Conservation (phyloP, 495 filamentous ascomycete species). For the Xylaria castorea region DNA sequence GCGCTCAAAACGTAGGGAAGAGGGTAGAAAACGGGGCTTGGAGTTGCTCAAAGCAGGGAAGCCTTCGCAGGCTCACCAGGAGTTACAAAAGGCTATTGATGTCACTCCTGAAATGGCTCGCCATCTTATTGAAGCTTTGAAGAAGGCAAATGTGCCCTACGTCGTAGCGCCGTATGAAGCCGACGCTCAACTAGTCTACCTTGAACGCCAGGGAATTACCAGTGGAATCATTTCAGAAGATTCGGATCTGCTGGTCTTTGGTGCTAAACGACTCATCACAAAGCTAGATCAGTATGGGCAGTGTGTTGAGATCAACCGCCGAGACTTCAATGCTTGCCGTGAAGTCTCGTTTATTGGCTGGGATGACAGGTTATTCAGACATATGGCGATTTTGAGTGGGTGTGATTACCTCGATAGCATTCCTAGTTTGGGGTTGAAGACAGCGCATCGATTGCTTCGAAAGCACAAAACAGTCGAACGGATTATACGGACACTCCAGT, state of each 20-base stretch:
- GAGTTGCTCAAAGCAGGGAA: constrained; percentile 83
- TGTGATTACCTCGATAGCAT: constrained; percentile 94
- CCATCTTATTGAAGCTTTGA: constrained; percentile 89
- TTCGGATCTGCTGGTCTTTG: constrained; percentile 95
- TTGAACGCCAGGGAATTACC: constrained; percentile 84
- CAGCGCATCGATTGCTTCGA: constrained; percentile 85
- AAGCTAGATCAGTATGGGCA: constrained; percentile 95
- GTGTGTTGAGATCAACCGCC: constrained; percentile 87
- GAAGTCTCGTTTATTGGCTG: constrained; percentile 90
- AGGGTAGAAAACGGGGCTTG: constrained; percentile 74
- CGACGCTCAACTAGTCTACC: constrained; percentile 92
- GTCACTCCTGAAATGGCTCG: constrained; percentile 96
- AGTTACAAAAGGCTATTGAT: constrained; percentile 95
- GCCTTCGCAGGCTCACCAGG: constrained; percentile 77
- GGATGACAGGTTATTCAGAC: constrained; percentile 88
- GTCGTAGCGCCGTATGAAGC: constrained; percentile 98
- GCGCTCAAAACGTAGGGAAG: constrained; percentile 70
- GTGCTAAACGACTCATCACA: constrained; percentile 85
- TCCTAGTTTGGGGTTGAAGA: constrained; percentile 87
- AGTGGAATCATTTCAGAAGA: constrained; percentile 93
- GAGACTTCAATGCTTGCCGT: constrained; percentile 83
- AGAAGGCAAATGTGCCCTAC: constrained; percentile 78
- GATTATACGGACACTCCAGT: constrained; percentile 79
- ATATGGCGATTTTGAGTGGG: constrained; percentile 97
- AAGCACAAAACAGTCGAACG: constrained; percentile 88